Evolutionary conservation across 352 stramenopile genomes (phyloP).

Genomic region (Paralagenidium karlingii): DNA sequence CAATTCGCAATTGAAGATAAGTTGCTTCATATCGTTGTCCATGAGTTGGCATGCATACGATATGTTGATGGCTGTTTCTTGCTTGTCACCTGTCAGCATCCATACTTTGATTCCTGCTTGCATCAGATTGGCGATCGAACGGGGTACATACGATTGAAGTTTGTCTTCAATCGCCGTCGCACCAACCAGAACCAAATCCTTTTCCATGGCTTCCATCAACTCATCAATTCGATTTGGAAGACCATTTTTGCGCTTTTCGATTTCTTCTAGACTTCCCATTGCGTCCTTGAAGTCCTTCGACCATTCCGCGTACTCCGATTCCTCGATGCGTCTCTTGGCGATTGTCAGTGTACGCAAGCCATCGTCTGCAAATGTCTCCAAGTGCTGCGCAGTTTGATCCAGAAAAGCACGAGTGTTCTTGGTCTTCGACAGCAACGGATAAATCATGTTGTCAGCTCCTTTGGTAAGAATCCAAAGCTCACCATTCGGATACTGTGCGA

Average conservation of each 20-base stretch:
- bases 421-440: slow-evolving; percentile 49
- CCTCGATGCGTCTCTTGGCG: slow-evolving; percentile 31
- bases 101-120: slow-evolving; percentile 84
- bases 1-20: slow-evolving; percentile 46
- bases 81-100: slow-evolving; percentile 91
- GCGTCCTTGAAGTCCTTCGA: slow-evolving; percentile 44
- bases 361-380: slow-evolving; percentile 74
- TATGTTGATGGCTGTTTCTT: slow-evolving; percentile 93
- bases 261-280: slow-evolving; percentile 56
- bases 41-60: slow-evolving; percentile 83
- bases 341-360: slow-evolving; percentile 80
- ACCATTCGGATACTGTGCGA: slow-evolving; percentile 56
- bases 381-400: slow-evolving; percentile 41
- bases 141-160: slow-evolving; percentile 82
- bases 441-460: slow-evolving; percentile 90
- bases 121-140: slow-evolving; percentile 77
- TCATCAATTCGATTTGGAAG: slow-evolving; percentile 53
- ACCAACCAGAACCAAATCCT: slow-evolving; percentile 68
- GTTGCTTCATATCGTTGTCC: slow-evolving; percentile 75
- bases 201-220: slow-evolving; percentile 69
- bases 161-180: slow-evolving; percentile 92
- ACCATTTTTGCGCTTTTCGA: slow-evolving; percentile 67
- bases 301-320: slow-evolving; percentile 54
- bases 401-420: slow-evolving; percentile 43
- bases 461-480: slow-evolving; percentile 72